Evolutionary conservation across 73 alveolate genomes (phyloP).

Genomic region (Tetrahymena elliotti): DNA sequence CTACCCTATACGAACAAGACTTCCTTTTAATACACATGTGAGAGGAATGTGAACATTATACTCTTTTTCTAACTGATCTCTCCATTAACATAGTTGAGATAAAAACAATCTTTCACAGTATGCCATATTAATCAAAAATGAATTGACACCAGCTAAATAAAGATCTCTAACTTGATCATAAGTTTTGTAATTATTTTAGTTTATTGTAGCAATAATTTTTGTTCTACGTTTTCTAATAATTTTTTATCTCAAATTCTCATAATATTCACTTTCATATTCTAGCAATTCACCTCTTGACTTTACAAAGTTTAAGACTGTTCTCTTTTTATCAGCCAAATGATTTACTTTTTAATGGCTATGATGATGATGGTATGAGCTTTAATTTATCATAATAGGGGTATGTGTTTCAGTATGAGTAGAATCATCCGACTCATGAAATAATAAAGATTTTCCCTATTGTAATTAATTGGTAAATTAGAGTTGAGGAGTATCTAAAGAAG

Average conservation of each 20-base stretch:
- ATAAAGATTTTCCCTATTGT: neutral
- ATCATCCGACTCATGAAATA: neutral
- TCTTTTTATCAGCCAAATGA: neutral
- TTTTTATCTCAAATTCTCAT: neutral
- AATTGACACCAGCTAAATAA: neutral
- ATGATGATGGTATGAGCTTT: neutral
- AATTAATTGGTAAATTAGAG: neutral
- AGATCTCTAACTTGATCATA: neutral
- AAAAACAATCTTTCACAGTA: neutral
- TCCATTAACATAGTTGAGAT: neutral
- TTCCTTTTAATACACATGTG: neutral
- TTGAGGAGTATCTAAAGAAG: neutral
- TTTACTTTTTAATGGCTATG: neutral
- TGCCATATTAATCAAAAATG: neutral
- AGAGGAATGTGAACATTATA: neutral
- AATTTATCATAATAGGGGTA: neutral
- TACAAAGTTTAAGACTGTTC: neutral
- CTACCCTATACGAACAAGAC: neutral
- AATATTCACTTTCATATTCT: neutral
- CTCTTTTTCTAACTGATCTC: neutral
- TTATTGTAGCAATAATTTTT: neutral
- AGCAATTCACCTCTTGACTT: neutral
- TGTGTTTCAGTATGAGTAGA: neutral
- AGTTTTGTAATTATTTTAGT: neutral
- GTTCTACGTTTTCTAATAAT: neutral